Evolutionary conservation across 345 rosid genomes (phyloP).

Genomic region (Adansonia digitata): DNA sequence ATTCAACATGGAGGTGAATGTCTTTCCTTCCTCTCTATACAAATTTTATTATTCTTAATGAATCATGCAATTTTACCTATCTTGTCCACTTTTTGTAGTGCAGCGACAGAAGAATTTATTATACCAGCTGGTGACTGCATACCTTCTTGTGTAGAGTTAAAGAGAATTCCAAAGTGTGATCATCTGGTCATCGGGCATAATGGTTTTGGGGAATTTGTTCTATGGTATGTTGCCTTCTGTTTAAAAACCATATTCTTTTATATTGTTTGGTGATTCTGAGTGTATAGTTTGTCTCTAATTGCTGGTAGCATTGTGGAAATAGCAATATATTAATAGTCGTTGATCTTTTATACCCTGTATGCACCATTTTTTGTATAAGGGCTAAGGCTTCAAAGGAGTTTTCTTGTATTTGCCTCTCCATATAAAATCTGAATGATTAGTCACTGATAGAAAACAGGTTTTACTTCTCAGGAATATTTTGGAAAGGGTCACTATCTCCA

Average conservation of each 20-base stretch:
- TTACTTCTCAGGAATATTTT: slow-evolving; percentile 61
- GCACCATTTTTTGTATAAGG: background rate
- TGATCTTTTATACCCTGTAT: background rate
- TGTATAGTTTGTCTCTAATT: background rate
- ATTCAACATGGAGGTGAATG: slow-evolving; percentile 73
- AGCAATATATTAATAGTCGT: background rate
- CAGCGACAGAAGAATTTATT: slow-evolving; percentile 42
- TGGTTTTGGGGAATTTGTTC: slow-evolving; percentile 67
- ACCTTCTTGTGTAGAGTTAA: slow-evolving; percentile 61
- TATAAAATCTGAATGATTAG: background rate
- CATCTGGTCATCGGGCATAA: slow-evolving; percentile 65
- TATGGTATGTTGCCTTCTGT: slow-evolving; percentile 58
- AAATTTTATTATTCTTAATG: slow-evolving; percentile 7
- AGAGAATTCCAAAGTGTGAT: slow-evolving; percentile 59
- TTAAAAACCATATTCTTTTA: slow-evolving; percentile 7
- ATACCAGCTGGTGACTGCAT: slow-evolving; percentile 37
- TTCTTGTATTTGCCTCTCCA: background rate
- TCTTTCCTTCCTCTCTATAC: background rate
- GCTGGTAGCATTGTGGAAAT: background rate
- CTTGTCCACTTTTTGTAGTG: slow-evolving; percentile 46
- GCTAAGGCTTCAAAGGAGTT: background rate
- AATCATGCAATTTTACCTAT: background rate
- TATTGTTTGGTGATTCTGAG: background rate
- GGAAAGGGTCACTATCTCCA: slow-evolving; percentile 45
- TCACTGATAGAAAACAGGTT: slow-evolving; percentile 1